phyloP scores from a whole-genome alignment of 345 rosid species.

The Turnera subulata region DNA sequence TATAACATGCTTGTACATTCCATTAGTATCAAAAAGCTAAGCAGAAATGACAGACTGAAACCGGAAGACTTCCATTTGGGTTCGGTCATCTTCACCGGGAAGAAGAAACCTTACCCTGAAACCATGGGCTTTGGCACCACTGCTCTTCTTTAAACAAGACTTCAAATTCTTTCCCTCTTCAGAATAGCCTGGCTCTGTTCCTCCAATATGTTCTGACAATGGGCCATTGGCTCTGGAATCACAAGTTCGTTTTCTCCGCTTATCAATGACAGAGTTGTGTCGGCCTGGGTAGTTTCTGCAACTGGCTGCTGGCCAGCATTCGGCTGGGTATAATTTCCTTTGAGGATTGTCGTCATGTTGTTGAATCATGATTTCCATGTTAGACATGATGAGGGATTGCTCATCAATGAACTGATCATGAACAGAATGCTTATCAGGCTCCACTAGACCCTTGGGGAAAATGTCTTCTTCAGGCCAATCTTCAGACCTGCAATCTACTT shows the following conservation, averaged over 20 bases:
- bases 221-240: not conserved
- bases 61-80: no score
- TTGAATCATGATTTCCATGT: no score
- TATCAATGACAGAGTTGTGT: not conserved
- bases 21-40: no score
- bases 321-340: not conserved
- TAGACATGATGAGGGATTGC: no score
- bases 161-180: conserved; percentile 9
- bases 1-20: no score
- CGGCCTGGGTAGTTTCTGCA: not conserved
- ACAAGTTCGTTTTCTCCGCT: not conserved
- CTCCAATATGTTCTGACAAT: not conserved
- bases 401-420: no score
- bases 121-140: conserved; percentile 5
- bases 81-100: not conserved
- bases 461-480: not conserved
- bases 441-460: conserved; percentile 8
- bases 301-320: not conserved
- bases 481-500: conserved; percentile 18
- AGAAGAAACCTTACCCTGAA: conserved; percentile 26
- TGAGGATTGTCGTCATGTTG: conserved; percentile 1
- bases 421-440: not conserved
- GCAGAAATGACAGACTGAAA: no score
- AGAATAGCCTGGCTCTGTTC: not conserved
- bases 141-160: conserved; percentile 37